These are phyloP conservation scores for Fragaria vesca DNA, from an alignment of 306 rosid species.

Conservation along the genomic window DNA sequence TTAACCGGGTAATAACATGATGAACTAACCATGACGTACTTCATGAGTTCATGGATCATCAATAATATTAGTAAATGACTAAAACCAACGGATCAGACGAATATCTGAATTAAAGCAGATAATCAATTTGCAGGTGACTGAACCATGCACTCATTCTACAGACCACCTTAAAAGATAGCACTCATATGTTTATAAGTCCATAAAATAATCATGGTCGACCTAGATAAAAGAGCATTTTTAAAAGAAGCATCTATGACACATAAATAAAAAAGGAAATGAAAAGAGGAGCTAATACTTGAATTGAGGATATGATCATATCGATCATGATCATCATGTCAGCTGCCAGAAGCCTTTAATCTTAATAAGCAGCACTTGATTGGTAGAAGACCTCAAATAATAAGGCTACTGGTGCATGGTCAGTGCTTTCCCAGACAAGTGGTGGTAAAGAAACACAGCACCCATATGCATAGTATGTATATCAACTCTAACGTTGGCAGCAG, in stretches of 20 bases:
- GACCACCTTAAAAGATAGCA: background rate
- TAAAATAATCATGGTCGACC: background rate
- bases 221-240: background rate
- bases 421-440: background rate
- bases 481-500: background rate
- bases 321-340: background rate
- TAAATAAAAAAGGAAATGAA: background rate
- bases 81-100: background rate
- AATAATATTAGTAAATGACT: background rate
- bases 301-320: background rate
- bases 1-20: background rate
- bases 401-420: background rate
- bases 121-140: background rate
- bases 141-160: background rate
- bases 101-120: background rate
- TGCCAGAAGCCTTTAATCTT: background rate
- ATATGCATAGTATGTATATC: background rate
- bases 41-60: background rate
- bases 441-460: background rate
- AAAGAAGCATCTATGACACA: background rate
- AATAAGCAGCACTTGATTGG: background rate
- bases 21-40: background rate
- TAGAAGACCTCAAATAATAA: background rate
- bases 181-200: background rate
- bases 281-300: background rate